These are phyloP conservation scores for Phoma sp. DNA, from an alignment of 2,329 filamentous ascomycete species.

Conservation along the genomic window DNA sequence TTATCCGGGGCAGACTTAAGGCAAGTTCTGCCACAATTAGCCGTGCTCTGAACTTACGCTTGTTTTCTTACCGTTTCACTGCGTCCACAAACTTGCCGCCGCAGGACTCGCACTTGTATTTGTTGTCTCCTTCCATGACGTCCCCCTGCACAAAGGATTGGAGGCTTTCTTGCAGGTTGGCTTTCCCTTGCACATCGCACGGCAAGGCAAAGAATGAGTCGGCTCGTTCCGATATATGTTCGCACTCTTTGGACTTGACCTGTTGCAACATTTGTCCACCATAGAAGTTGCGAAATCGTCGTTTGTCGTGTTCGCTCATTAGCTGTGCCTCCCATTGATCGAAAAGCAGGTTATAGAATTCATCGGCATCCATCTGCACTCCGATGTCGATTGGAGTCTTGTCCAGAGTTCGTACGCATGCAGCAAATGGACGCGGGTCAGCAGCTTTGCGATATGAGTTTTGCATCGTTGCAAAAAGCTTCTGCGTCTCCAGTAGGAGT, in stretches of 20 bases:
- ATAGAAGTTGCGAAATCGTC: constrained; percentile 80
- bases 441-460: constrained; percentile 76
- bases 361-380: constrained; percentile 96
- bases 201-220: constrained; percentile 95
- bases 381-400: constrained; percentile 82
- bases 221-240: constrained; percentile 87
- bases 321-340: constrained; percentile 90
- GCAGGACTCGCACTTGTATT: constrained; percentile 95
- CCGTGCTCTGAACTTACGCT: background rate
- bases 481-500: constrained; percentile 78
- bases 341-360: constrained; percentile 94
- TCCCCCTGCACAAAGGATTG: constrained; percentile 96
- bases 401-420: constrained; percentile 81
- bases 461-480: constrained; percentile 85
- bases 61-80: constrained; percentile 72
- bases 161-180: constrained; percentile 81
- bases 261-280: constrained; percentile 92
- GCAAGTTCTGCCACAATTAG: constrained; percentile 68
- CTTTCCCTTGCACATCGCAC: constrained; percentile 94
- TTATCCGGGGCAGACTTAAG: constrained; percentile 92
- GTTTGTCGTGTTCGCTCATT: constrained; percentile 69
- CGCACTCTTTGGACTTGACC: constrained; percentile 92
- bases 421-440: constrained; percentile 75
- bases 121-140: constrained; percentile 97
- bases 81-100: constrained; percentile 84